Percentiles rank a stretch among this genome's conserved stretches.
These are phyloP conservation scores for baker's yeast (Saccharomyces cerevisiae) DNA, from an alignment of 805 yeast genomes.

Conservation along the genomic window DNA sequence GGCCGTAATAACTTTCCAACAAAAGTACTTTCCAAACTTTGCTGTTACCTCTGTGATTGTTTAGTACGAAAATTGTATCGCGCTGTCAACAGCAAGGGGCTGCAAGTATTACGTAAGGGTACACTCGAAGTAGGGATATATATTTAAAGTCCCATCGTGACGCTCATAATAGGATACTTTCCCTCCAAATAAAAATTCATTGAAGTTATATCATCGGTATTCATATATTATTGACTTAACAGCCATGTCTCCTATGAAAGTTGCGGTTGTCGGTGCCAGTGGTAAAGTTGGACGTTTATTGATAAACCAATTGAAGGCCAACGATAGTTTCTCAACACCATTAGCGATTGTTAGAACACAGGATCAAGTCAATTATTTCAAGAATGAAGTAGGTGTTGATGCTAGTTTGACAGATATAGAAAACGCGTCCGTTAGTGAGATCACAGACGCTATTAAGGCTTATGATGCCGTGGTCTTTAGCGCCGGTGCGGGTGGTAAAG, in stretches of 20 bases:
- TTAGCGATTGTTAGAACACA: slow-evolving; percentile 39
- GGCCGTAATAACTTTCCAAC: background rate
- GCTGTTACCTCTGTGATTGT: background rate
- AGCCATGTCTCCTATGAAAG: slow-evolving; percentile 18
- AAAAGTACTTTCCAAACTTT: background rate
- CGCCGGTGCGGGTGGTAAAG: slow-evolving; percentile 58
- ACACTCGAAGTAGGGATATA: background rate
- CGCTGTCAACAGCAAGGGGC: background rate
- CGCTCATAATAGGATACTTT: background rate
- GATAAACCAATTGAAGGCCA: slow-evolving; percentile 29
- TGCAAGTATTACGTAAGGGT: background rate
- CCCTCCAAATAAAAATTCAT: background rate
- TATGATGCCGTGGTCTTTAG: slow-evolving; percentile 50
- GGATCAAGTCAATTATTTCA: slow-evolving; percentile 38
- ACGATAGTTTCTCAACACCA: slow-evolving; percentile 31
- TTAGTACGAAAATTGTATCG: background rate
- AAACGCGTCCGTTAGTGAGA: slow-evolving; percentile 28
- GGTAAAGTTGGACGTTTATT: slow-evolving; percentile 51
- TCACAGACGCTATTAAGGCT: slow-evolving; percentile 36
- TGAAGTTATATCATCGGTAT: background rate
- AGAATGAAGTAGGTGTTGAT: slow-evolving; percentile 30
- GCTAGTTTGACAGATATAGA: slow-evolving; percentile 36
- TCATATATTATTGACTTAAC: background rate
- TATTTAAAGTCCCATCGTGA: background rate
- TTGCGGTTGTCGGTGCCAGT: slow-evolving; percentile 52